phyloP scores from a whole-genome alignment of 306 rosid species.

The Carpinus viminea region DNA sequence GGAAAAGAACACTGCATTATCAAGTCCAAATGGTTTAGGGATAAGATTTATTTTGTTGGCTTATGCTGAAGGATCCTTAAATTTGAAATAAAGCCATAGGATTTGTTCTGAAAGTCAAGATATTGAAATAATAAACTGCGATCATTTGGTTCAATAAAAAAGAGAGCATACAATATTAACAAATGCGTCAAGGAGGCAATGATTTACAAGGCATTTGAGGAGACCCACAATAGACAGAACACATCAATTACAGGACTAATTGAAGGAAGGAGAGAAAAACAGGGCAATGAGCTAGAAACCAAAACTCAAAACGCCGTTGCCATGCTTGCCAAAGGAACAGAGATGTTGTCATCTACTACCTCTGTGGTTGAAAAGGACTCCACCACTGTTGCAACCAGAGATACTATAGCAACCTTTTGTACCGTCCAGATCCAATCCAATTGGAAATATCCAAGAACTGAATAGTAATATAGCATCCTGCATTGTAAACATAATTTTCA shows the following conservation, averaged over 20 bases:
- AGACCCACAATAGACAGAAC: not conserved
- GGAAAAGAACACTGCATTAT: no score
- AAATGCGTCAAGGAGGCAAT: not conserved
- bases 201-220: not conserved
- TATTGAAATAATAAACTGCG: no score
- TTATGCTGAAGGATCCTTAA: no score
- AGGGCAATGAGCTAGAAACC: slow-evolving; percentile 26
- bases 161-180: no score
- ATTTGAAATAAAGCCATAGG: no score
- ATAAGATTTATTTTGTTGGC: no score
- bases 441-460: slow-evolving; percentile 60
- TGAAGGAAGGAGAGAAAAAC: not conserved
- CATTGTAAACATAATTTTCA: slow-evolving; percentile 21
- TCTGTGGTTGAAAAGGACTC: slow-evolving; percentile 74
- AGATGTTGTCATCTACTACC: slow-evolving; percentile 78
- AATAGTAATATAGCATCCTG: slow-evolving; percentile 79
- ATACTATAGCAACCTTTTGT: slow-evolving; percentile 63
- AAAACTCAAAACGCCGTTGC: slow-evolving; percentile 50
- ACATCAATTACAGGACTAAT: not conserved
- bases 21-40: no score
- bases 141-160: no score
- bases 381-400: slow-evolving; percentile 74
- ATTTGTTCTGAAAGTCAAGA: no score
- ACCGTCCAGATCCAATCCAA: slow-evolving; percentile 54
- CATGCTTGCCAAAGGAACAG: slow-evolving; percentile 84